Base-by-base conservation (phyloP, 495 filamentous ascomycete genomes). In the Neurospora sp. region DNA sequence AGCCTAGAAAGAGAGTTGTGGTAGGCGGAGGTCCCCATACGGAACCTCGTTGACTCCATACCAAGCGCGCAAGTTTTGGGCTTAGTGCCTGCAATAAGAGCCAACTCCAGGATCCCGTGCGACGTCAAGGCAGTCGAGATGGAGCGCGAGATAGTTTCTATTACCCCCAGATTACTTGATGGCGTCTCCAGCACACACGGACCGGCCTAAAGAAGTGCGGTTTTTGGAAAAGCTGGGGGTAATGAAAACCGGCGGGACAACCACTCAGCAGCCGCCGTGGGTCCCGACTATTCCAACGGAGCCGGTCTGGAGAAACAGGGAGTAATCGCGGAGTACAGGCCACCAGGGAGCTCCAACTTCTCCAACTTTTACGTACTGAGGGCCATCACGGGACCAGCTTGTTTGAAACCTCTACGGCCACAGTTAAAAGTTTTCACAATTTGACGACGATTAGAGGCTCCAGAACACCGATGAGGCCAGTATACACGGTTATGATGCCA, bases 91-190 rank as follows among this genome's bases (percentile, higher is more conserved):
- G 54, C 27, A 66, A 35, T 8, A 27, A 66, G 54, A 66, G 27
- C 54, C 54, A 66, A 66, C 54, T 66, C 7, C 27, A 66, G 54
- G 70, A 75, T 73, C 75, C 73, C 75, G 75, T 78, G 78, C 75
- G 74, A 76, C 76, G 46, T 73, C 76, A 78, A 39, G 72, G 71
- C 72, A 70, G 41, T 70, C 74, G 75, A 38, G 39, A 71, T 66
- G 54, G 38, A 39, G 59, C 20, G 12, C 54, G 39, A 70, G 42
- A 44, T 59, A 73, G 42, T 81, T 82, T 82, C 76, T 73, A 82
- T 82, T 83, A 82, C 81, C 81, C 81, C 80, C 77, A 79, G 75
- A 76, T 82, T 82, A 82, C 81, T 75, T 82, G 79, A 82, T 81
- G 35, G 69, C 59, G 75, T 35, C 54, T 66, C 27, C 27, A 66